phyloP scores from a whole-genome alignment of 805 yeast genomes.

The Yamadazyma tumulicola region DNA sequence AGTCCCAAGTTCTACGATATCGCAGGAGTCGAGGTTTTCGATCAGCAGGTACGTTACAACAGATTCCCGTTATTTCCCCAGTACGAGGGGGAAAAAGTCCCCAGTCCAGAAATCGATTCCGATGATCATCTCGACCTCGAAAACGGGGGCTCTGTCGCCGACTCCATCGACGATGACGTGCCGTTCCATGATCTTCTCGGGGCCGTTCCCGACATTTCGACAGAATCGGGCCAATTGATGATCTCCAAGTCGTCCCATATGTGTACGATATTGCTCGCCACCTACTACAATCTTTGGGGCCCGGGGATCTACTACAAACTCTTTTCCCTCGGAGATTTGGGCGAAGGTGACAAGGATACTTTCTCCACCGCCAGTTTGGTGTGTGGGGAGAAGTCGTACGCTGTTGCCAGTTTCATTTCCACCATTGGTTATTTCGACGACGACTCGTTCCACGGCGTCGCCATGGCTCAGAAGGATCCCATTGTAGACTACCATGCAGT shows the following conservation, averaged over 20 bases:
- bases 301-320: constrained; percentile 64
- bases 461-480: constrained; percentile 32
- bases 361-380: constrained; percentile 65
- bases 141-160: no score
- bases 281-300: constrained; percentile 64
- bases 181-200: constrained; percentile 59
- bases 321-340: constrained; percentile 68
- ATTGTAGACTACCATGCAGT: constrained; percentile 18
- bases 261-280: constrained; percentile 53
- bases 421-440: constrained; percentile 24
- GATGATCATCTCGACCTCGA: constrained; percentile 22
- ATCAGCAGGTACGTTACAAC: constrained; percentile 18
- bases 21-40: constrained; percentile 35
- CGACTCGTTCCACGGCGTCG: constrained; percentile 19
- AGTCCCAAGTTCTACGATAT: constrained; percentile 57
- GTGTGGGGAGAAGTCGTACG: constrained; percentile 47
- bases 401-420: constrained; percentile 28
- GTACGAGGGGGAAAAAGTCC: constrained; percentile 16
- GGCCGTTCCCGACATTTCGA: constrained; percentile 60
- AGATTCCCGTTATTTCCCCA: constrained; percentile 31
- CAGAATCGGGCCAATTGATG: constrained; percentile 68
- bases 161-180: constrained; percentile 14
- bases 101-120: constrained; percentile 18
- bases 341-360: constrained; percentile 80
- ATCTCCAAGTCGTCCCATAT: constrained; percentile 58